Evolutionary conservation across 176 grass and related monocot genomes (phyloP), one percentile per base, ranked within the genome.

Genomic region (Aegilops umbellulata): DNA sequence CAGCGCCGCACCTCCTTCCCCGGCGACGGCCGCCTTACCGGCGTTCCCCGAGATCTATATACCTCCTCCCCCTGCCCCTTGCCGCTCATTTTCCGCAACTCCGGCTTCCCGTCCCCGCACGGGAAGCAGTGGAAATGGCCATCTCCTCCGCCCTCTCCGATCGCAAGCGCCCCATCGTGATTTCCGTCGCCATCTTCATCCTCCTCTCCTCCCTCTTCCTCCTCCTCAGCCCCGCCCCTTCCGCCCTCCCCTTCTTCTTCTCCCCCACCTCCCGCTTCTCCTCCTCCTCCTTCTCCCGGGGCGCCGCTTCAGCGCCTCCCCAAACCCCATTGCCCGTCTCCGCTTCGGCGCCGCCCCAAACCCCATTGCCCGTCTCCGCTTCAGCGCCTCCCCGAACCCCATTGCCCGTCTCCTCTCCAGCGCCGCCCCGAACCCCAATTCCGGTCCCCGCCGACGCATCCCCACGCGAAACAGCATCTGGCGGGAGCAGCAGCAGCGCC

Each of bases 121-220:
- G 66, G 41, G 20, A 11, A 77, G 67, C 58, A 84, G 47, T 22
- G 19, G 53, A 14, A 36, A 91, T 91, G 89, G 47, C 87, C 27
- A 88, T 90, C 85, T 73, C 82, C 65, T 90, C 84, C 15, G 67
- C 85, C 77, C 68, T 95, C 71, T 86, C 87, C 60, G 87, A 92
- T 80, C 85, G 79, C 82, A 88, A 61, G 80, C 77, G 87, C 83
- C 77, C 80, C 46, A 44, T 94, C 76, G 82, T 66, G 80, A 22
- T 60, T 30, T 42, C 86, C 16, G 60, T 92, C 79, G 82, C 26
- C 66, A 60, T 87, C 80, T 91, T 93, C 80, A 46, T 87, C 60
- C 31, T 89, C 25, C 62, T 88, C 14, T 89, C 87, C 66, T 80
- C 89, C 36, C 65, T 94, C 72, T 46, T 87, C 66, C 78, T 88